A percentile compares a stretch with the other conserved stretches of the same genome.
These are phyloP conservation scores for Pseudoturritis turrita DNA, from an alignment of 345 rosid genomes.

Conservation along the genomic window DNA sequence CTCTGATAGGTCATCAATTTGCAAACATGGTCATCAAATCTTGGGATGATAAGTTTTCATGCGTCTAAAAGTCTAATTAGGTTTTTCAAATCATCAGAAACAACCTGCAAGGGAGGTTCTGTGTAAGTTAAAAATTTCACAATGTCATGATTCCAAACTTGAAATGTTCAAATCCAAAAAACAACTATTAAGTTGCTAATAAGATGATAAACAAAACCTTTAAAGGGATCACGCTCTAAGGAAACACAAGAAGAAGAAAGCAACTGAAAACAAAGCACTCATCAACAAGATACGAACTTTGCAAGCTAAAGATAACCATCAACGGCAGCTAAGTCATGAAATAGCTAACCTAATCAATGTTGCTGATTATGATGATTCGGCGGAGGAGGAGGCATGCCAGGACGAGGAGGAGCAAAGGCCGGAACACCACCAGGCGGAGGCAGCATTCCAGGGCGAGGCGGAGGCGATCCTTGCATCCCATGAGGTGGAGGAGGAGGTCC, in stretches of 20 bases:
- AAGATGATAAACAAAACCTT: neutral
- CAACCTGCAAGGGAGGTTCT: neutral
- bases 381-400: constrained; percentile 78
- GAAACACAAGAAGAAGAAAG: neutral
- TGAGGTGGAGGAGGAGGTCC: constrained; percentile 78
- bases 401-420: constrained; percentile 67
- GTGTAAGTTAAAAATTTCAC: neutral
- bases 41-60: neutral
- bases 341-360: constrained; percentile 52
- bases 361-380: constrained; percentile 60
- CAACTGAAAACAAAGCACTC: neutral
- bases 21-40: neutral
- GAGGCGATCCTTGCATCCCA: constrained; percentile 75
- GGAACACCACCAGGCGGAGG: constrained; percentile 72
- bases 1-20: neutral
- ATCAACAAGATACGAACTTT: neutral
- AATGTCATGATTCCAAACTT: neutral
- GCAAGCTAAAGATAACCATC: neutral
- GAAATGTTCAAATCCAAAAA: neutral
- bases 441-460: constrained; percentile 94
- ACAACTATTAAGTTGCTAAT: too few species aligned
- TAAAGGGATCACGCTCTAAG: neutral
- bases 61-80: neutral
- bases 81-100: neutral
- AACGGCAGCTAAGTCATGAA: neutral